A percentile compares a stretch with the other conserved stretches of the same genome.
phyloP scores from a whole-genome alignment of 164 flowering plant species.

The Nelumbo lutea region DNA sequence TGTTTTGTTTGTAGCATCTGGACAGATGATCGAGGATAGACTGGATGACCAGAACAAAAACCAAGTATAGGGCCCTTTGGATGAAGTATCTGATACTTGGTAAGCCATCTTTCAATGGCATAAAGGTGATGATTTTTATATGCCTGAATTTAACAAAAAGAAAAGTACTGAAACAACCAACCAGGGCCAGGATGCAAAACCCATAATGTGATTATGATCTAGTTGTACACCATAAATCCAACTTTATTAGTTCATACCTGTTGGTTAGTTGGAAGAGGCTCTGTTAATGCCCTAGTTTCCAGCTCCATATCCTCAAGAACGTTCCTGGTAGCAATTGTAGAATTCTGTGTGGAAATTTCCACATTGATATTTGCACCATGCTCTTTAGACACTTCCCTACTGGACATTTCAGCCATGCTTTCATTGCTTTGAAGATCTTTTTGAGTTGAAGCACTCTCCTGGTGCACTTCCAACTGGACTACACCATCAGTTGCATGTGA shows the following conservation, averaged over 20 bases:
- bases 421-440: constrained; percentile 9
- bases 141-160: constrained; percentile 50
- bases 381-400: constrained; percentile 9
- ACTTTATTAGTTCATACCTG: constrained; percentile 42
- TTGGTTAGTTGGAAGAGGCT: constrained; percentile 97
- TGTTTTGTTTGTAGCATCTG: constrained; percentile 71
- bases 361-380: constrained; percentile 9
- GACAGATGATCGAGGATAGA: constrained; percentile 84
- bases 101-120: constrained; percentile 93
- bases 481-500: constrained; percentile 49
- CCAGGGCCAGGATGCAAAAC: constrained; percentile 3
- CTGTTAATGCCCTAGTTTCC: constrained; percentile 85
- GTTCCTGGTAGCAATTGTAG: constrained; percentile 33
- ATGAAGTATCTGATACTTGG: constrained; percentile 72
- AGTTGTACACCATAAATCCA: background rate
- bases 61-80: constrained; percentile 92
- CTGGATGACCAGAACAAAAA: constrained; percentile 83
- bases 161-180: constrained; percentile 4
- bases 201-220: constrained; percentile 2
- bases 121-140: constrained; percentile 75
- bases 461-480: constrained; percentile 21
- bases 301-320: constrained; percentile 90
- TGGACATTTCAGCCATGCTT: constrained; percentile 6
- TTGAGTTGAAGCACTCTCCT: constrained; percentile 11
- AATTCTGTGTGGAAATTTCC: constrained; percentile 19